phyloP scores from a whole-genome alignment of 2,329 filamentous ascomycete species.

The Aureobasidium subglaciale region DNA sequence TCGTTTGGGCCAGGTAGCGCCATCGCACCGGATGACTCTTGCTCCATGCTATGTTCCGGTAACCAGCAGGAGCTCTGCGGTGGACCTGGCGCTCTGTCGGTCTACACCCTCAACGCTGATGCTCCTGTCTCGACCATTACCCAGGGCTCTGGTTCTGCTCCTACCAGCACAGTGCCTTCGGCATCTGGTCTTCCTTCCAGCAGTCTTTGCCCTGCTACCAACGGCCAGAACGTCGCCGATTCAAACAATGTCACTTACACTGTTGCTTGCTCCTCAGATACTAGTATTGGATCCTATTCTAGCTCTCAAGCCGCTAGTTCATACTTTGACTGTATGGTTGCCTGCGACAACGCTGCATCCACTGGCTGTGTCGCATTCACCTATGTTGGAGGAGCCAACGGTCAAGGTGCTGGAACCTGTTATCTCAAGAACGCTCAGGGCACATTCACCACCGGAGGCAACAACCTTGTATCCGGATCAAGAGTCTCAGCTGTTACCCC shows the following conservation, averaged over 20 bases:
- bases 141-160: conserved; percentile 13
- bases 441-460: neutral
- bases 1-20: conserved; percentile 19
- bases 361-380: conserved; percentile 12
- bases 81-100: conserved; percentile 22
- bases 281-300: conserved; percentile 5
- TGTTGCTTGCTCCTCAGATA: conserved; percentile 11
- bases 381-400: conserved; percentile 16
- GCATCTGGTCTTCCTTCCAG: conserved; percentile 17
- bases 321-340: conserved; percentile 17
- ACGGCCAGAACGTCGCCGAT: conserved; percentile 12
- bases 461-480: conserved; percentile 11
- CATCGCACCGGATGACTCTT: conserved; percentile 19
- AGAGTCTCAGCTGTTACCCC: neutral
- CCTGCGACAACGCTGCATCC: conserved; percentile 12
- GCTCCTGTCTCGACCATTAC: conserved; percentile 16
- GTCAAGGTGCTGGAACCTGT: conserved; percentile 9
- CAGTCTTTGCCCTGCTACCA: conserved; percentile 17
- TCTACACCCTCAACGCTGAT: conserved; percentile 21
- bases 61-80: conserved; percentile 26
- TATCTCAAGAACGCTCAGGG: conserved; percentile 12
- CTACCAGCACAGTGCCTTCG: neutral
- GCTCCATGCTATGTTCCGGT: conserved; percentile 25
- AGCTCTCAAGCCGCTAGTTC: conserved; percentile 6
- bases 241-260: conserved; percentile 14